A percentile compares a stretch with the other conserved stretches of the same genome.
Conservation (phyloP, 2,329 filamentous ascomycete genomes). For the Alternaria arbusti region DNA sequence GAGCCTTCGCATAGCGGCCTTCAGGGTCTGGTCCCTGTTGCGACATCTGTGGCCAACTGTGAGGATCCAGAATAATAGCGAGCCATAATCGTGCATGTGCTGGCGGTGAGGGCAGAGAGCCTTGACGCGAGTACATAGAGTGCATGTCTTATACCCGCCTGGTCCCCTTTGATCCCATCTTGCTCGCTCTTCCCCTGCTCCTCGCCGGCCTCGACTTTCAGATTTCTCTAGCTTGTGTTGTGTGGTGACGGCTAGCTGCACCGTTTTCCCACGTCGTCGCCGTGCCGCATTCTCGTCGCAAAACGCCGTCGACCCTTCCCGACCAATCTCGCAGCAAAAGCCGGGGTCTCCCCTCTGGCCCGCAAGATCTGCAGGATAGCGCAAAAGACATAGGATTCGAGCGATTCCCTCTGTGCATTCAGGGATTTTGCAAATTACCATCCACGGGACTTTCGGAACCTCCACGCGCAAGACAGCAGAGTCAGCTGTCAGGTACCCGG, state of each 20-base stretch:
- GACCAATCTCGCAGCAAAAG: constrained; percentile 22
- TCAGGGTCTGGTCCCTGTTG: constrained; percentile 16
- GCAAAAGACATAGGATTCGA: background rate
- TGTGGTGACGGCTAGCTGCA: constrained; percentile 12
- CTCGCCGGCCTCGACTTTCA: background rate
- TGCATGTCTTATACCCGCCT: constrained; percentile 1
- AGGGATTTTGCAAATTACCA: constrained; percentile 2
- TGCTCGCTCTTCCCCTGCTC: background rate
- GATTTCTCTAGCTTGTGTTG: constrained; percentile 4
- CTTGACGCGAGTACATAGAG: background rate
- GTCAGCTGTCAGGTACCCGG: constrained; percentile 22
- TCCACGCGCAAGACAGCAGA: constrained; percentile 4
- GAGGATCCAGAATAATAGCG: constrained; percentile 11
- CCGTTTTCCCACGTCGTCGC: constrained; percentile 3
- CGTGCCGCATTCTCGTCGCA: constrained; percentile 13
- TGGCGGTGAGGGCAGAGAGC: constrained; percentile 9
- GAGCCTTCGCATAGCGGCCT: constrained; percentile 8
- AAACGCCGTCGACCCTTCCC: constrained; percentile 10
- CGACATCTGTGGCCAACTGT: constrained; percentile 7
- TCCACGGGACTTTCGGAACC: background rate
- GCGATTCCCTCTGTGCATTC: background rate
- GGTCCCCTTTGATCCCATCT: background rate
- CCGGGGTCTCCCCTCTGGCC: constrained; percentile 12
- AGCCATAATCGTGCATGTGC: constrained; percentile 11
- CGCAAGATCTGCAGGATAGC: constrained; percentile 20